These are phyloP conservation scores for Deinandra increscens DNA, from an alignment of 129 eudicot species.

Conservation along the genomic window DNA sequence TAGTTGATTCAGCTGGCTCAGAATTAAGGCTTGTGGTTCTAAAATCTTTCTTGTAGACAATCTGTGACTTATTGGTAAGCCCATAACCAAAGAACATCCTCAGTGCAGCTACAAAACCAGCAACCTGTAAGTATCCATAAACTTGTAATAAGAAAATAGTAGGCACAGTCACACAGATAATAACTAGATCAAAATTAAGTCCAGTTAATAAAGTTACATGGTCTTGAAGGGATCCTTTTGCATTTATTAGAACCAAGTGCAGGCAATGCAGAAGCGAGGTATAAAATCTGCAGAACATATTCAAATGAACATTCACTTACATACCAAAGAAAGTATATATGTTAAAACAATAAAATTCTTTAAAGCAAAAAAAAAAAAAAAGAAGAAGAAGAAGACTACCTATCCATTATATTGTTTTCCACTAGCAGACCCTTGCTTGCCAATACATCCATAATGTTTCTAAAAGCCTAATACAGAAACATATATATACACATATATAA, in stretches of 20 bases:
- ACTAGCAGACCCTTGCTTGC: slow-evolving; percentile 53
- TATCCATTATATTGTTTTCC: slow-evolving; percentile 65
- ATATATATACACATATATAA: background rate
- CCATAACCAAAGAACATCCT: slow-evolving; percentile 82
- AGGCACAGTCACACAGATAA: background rate
- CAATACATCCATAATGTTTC: slow-evolving; percentile 65
- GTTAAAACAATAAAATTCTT: background rate
- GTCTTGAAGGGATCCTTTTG: slow-evolving; percentile 69
- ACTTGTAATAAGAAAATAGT: background rate
- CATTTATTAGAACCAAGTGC: slow-evolving; percentile 75
- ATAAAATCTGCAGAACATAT: slow-evolving; percentile 61
- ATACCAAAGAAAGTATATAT: slow-evolving; percentile 1
- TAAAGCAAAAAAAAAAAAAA: no score
- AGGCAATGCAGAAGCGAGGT: slow-evolving; percentile 70
- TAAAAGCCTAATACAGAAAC: slow-evolving; percentile 47
- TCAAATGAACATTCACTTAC: slow-evolving; percentile 11
- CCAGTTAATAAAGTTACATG: slow-evolving; percentile 50
- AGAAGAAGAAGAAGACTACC: slow-evolving; percentile 39
- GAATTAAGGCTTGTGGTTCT: slow-evolving; percentile 27
- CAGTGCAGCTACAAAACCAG: slow-evolving; percentile 77
- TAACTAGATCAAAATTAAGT: background rate
- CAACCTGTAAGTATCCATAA: slow-evolving; percentile 49
- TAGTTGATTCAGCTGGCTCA: slow-evolving; percentile 36
- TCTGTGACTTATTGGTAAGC: slow-evolving; percentile 42
- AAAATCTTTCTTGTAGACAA: slow-evolving; percentile 40